Evolutionary conservation across 805 yeast species (phyloP).

Genomic region (Metschnikowia peoriensis): DNA sequence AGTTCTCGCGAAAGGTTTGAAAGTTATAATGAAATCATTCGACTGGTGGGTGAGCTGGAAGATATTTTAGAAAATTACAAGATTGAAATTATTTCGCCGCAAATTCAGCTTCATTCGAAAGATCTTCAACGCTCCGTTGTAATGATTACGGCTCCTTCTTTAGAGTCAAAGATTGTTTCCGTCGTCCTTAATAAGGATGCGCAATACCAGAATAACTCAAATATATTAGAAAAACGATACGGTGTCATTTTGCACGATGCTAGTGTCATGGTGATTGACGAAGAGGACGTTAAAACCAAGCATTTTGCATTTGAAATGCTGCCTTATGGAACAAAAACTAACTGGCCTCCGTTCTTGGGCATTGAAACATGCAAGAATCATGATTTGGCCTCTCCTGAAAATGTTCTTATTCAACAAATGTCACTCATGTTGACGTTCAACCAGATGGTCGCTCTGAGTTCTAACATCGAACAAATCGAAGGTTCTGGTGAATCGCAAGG

Average conservation of each 20-base stretch:
- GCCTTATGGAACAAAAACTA: slow-evolving; percentile 58
- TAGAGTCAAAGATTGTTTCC: slow-evolving; percentile 67
- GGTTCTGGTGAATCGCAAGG: neutral
- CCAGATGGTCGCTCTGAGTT: slow-evolving; percentile 30
- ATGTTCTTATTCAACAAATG: slow-evolving; percentile 60
- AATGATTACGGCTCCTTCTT: slow-evolving; percentile 68
- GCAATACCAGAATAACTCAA: slow-evolving; percentile 35
- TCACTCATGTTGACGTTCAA: slow-evolving; percentile 63
- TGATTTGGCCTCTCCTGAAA: slow-evolving; percentile 41
- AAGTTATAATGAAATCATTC: slow-evolving; percentile 33
- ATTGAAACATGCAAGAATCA: slow-evolving; percentile 61
- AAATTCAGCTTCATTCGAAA: slow-evolving; percentile 41
- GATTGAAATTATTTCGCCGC: slow-evolving; percentile 42
- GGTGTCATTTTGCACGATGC: slow-evolving; percentile 71
- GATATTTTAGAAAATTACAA: slow-evolving; percentile 37
- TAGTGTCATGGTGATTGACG: slow-evolving; percentile 64
- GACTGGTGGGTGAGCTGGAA: slow-evolving; percentile 22
- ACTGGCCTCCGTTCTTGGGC: slow-evolving; percentile 93
- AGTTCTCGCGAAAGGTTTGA: slow-evolving; percentile 23
- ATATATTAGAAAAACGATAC: slow-evolving; percentile 56
- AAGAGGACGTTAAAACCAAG: slow-evolving; percentile 36
- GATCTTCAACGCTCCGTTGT: slow-evolving; percentile 53
- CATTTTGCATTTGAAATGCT: slow-evolving; percentile 44
- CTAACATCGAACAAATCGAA: slow-evolving; percentile 13
- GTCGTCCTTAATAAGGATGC: slow-evolving; percentile 46